Conservation (phyloP, 2,329 filamentous ascomycete genomes). For the Sporothrix brasiliensis region DNA sequence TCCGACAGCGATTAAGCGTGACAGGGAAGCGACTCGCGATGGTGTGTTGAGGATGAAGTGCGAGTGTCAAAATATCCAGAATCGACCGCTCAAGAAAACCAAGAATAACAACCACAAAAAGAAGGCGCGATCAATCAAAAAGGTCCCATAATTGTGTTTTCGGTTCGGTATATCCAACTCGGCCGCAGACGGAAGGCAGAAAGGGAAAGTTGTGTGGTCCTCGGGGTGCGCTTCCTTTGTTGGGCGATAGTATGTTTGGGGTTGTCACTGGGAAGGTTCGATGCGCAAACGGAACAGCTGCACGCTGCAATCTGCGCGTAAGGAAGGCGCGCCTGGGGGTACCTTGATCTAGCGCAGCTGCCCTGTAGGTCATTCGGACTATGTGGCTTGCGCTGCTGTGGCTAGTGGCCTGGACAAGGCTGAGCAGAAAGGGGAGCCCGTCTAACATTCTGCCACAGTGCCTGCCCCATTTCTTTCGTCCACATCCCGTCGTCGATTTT, state of each 20-base stretch:
- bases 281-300: background rate
- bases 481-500: background rate
- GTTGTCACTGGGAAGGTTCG: constrained; percentile 16
- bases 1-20: too few species aligned
- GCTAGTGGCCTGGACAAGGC: constrained; percentile 17
- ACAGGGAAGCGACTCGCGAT: background rate
- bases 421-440: background rate
- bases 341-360: background rate
- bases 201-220: background rate
- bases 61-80: background rate
- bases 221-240: background rate
- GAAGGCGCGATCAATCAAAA: constrained; percentile 3
- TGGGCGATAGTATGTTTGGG: background rate
- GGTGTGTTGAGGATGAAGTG: background rate
- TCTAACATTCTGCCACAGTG: too few species aligned
- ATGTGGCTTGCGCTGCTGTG: constrained; percentile 20
- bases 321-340: background rate
- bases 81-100: background rate
- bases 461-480: background rate
- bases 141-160: background rate
- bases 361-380: background rate
- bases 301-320: constrained; percentile 2
- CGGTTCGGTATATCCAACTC: background rate
- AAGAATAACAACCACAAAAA: background rate
- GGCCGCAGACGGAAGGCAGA: background rate